Conservation (phyloP, 2,329 filamentous ascomycete genomes). For the Pseudogymnoascus destructans region DNA sequence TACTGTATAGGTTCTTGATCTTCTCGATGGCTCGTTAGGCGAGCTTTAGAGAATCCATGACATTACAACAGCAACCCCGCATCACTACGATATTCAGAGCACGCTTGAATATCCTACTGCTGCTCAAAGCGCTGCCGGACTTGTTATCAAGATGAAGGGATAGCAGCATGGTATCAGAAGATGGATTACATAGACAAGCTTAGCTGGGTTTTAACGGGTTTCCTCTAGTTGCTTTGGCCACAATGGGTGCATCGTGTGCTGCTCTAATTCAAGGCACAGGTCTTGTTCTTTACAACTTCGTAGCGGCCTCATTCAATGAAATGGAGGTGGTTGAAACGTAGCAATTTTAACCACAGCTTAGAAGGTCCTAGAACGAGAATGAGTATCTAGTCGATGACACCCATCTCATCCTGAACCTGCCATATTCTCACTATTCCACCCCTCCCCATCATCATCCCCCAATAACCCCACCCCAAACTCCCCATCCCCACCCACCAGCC, state of each 20-base stretch:
- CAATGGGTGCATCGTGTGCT: neutral
- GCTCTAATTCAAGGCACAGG: no score
- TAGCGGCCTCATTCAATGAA: no score
- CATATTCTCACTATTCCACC: neutral
- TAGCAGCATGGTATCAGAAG: neutral
- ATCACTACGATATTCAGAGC: neutral
- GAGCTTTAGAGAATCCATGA: neutral
- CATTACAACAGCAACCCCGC: neutral
- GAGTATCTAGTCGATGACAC: neutral
- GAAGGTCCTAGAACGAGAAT: neutral
- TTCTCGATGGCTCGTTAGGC: neutral
- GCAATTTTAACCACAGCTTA: neutral
- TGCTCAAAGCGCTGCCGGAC: neutral
- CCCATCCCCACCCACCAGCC: constrained; percentile 24
- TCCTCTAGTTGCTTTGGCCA: neutral
- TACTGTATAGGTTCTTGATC: neutral
- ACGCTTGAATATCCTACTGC: neutral
- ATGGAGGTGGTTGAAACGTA: no score
- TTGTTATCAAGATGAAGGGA: neutral
- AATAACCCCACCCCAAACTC: constrained; percentile 23
- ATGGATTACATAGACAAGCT: neutral
- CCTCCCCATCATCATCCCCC: neutral
- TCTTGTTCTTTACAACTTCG: no score
- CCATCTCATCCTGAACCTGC: neutral
- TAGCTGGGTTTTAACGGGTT: neutral